Conservation (phyloP, 192 early-diverging fungal genomes). For the Ambispora gerdemannii region DNA sequence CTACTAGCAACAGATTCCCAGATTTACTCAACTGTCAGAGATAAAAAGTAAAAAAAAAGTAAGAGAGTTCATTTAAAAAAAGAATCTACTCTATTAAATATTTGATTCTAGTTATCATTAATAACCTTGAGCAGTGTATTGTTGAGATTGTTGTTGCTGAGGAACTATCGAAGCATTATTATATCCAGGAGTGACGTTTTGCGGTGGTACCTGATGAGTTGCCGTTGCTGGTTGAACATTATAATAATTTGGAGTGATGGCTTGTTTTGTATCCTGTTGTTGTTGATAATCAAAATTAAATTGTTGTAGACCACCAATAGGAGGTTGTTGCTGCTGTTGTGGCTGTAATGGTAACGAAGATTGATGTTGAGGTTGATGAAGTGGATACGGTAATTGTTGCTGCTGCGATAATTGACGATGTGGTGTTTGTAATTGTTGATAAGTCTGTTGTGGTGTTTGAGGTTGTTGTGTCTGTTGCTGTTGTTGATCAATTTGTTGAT, state of each 20-base stretch:
- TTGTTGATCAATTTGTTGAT: conserved; percentile 20
- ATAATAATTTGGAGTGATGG: background rate
- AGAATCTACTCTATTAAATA: too few relatives aligned
- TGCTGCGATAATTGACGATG: background rate
- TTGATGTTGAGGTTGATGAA: background rate
- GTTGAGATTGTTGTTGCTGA: background rate
- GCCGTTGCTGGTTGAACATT: background rate
- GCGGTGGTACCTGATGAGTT: background rate
- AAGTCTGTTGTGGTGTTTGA: background rate
- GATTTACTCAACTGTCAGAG: too few relatives aligned
- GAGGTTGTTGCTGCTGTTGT: background rate
- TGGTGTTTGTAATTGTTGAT: background rate
- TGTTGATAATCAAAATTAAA: background rate
- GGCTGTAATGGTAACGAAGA: background rate
- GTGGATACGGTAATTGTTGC: background rate
- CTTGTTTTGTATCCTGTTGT: background rate
- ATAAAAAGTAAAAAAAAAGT: too few relatives aligned
- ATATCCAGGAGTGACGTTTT: background rate
- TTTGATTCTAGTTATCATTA: too few relatives aligned
- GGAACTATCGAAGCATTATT: background rate
- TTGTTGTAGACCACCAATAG: background rate
- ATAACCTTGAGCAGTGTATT: background rate
- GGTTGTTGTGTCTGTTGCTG: conserved; percentile 9
- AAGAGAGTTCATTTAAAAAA: too few relatives aligned
- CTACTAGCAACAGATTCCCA: too few relatives aligned